Percentiles rank a stretch among this genome's conserved stretches.
Conservation (phyloP, 768 basidiomycete species). For the Kwoniella bestiolae region DNA sequence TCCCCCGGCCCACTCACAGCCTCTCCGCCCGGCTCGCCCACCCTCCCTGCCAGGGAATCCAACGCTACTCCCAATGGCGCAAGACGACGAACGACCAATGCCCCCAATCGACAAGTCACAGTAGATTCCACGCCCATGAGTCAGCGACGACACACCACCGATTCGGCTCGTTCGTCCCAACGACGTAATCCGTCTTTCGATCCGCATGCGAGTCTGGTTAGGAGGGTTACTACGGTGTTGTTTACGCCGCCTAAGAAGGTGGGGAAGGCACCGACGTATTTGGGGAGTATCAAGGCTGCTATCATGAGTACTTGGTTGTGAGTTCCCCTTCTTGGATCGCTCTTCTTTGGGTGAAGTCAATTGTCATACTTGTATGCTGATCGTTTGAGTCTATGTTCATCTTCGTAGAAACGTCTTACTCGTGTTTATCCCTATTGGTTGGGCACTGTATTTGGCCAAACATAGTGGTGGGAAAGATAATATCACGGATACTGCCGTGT, state of each 20-base stretch:
- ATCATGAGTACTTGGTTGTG: conserved; percentile 49
- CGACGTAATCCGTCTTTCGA: conserved; percentile 15
- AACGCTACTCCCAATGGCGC: conserved; percentile 2
- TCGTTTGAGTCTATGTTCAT: conserved; percentile 50
- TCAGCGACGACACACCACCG: conserved; percentile 11
- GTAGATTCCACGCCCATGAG: background rate
- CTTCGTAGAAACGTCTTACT: conserved; percentile 61
- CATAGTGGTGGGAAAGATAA: conserved; percentile 50
- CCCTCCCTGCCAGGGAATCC: background rate
- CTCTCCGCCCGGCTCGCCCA: conserved; percentile 18
- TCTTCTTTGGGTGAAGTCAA: too few relatives aligned
- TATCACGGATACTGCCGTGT: conserved; percentile 61
- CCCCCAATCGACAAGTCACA: conserved; percentile 6
- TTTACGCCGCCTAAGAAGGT: conserved; percentile 53
- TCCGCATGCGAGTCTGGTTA: conserved; percentile 40
- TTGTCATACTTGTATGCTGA: conserved; percentile 25
- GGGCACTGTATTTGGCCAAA: conserved; percentile 62
- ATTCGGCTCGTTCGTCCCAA: conserved; percentile 3
- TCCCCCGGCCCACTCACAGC: conserved; percentile 5
- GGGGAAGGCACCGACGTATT: conserved; percentile 45
- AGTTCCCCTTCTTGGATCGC: conserved; percentile 23
- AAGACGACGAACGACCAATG: background rate
- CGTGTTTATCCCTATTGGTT: conserved; percentile 62
- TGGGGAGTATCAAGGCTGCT: conserved; percentile 42
- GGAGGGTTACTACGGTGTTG: conserved; percentile 53